Conservation (phyloP, 768 basidiomycete genomes). For the Lactarius indigo region DNA sequence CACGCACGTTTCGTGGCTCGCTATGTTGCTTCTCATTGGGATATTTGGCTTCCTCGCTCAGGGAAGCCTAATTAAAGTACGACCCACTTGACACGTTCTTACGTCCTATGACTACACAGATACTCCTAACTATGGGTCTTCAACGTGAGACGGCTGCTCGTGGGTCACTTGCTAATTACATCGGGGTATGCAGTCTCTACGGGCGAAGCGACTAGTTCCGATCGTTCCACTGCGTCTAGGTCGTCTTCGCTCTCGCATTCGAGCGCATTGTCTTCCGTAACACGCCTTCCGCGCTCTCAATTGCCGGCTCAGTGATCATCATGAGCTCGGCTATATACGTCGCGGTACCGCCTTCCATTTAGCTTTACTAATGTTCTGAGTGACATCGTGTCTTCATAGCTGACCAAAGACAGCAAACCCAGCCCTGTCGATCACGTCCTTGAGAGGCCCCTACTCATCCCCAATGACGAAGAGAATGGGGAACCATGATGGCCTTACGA, state of each 20-base stretch:
- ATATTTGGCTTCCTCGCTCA: slow-evolving; percentile 50
- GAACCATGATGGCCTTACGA: too few species aligned
- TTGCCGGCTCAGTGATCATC: slow-evolving; percentile 64
- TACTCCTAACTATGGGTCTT: slow-evolving; percentile 57
- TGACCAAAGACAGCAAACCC: not conserved
- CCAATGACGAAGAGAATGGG: not conserved
- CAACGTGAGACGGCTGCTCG: slow-evolving; percentile 63
- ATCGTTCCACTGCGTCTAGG: slow-evolving; percentile 35
- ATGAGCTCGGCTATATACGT: slow-evolving; percentile 59
- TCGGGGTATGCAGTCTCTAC: slow-evolving; percentile 36
- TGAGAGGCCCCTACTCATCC: not conserved
- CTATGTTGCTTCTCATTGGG: slow-evolving; percentile 44
- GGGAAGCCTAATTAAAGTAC: slow-evolving; percentile 18
- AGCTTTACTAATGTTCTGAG: not conserved
- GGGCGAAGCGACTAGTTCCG: not conserved
- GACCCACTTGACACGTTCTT: not conserved
- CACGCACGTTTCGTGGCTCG: slow-evolving; percentile 42
- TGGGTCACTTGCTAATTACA: slow-evolving; percentile 59
- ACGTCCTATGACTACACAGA: slow-evolving; percentile 31
- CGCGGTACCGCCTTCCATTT: slow-evolving; percentile 43
- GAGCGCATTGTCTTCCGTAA: slow-evolving; percentile 64
- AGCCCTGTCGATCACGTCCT: not conserved
- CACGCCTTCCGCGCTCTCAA: slow-evolving; percentile 53
- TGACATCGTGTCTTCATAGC: not conserved
- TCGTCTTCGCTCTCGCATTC: slow-evolving; percentile 64